These are phyloP conservation scores for Penicillium sp. DNA, from an alignment of 2,329 filamentous ascomycete species.

Conservation along the genomic window DNA sequence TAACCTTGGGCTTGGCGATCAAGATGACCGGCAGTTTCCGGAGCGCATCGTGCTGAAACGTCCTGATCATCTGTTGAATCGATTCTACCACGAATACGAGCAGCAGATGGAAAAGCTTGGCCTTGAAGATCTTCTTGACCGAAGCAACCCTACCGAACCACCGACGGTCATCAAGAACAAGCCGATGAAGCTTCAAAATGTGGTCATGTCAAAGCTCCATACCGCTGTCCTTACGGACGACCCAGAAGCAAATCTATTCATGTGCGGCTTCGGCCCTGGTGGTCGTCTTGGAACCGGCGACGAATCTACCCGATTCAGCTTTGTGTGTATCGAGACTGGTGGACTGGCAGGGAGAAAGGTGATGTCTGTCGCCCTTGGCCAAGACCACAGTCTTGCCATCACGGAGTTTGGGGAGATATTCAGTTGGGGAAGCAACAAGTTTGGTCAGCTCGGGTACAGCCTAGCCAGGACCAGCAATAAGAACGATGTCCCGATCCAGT, in stretches of 20 bases:
- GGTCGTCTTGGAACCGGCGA: conserved; percentile 87
- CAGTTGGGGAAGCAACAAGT: conserved; percentile 89
- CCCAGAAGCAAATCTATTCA: conserved; percentile 84
- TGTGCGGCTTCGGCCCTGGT: conserved; percentile 88
- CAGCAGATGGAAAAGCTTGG: conserved; percentile 38
- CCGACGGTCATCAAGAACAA: conserved; percentile 72
- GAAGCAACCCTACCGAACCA: conserved; percentile 55
- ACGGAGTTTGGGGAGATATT: conserved; percentile 86
- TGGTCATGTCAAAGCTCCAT: conserved; percentile 87
- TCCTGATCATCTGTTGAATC: conserved; percentile 72
- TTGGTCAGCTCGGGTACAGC: conserved; percentile 82
- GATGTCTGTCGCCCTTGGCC: conserved; percentile 76
- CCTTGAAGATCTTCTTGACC: conserved; percentile 26
- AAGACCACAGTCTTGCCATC: conserved; percentile 87
- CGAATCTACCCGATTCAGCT: conserved; percentile 85
- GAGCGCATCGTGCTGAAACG: conserved; percentile 77
- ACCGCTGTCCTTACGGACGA: conserved; percentile 87
- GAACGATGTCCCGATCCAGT: conserved; percentile 82
- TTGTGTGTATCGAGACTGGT: conserved; percentile 77
- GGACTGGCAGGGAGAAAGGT: conserved; percentile 73
- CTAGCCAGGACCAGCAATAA: conserved; percentile 64
- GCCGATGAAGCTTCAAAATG: conserved; percentile 75
- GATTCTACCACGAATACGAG: conserved; percentile 70
- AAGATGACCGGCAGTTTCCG: conserved; percentile 91
- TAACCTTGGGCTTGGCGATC: conserved; percentile 89